phyloP scores from a whole-genome alignment of 306 rosid genomes.

The Begonia peltatifolia region DNA sequence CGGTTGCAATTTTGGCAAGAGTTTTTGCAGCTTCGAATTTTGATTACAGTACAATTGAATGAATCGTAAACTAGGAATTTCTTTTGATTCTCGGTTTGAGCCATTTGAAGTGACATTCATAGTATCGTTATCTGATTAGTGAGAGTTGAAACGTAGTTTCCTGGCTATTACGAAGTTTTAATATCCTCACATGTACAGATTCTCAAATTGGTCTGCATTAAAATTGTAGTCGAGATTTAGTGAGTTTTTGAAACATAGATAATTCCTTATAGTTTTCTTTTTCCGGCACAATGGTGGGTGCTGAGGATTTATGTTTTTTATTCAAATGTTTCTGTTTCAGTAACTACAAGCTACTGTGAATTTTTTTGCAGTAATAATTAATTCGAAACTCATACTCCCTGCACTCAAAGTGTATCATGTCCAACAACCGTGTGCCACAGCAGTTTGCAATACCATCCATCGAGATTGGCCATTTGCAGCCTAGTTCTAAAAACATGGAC shows the following conservation, averaged over 20 bases:
- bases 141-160: too few species aligned
- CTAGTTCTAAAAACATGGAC: conserved; percentile 31
- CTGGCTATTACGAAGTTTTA: too few species aligned
- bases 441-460: conserved; percentile 24
- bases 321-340: background rate
- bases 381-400: conserved; percentile 1
- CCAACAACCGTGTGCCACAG: conserved; percentile 48
- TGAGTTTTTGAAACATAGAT: background rate
- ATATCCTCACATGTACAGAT: too few species aligned
- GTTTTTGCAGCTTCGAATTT: too few species aligned
- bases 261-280: background rate
- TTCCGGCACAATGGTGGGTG: background rate
- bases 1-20: too few species aligned
- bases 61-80: too few species aligned
- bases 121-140: too few species aligned
- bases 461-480: conserved; percentile 54
- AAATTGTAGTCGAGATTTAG: too few species aligned
- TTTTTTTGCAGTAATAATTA: background rate
- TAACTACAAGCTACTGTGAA: background rate
- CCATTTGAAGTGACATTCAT: too few species aligned
- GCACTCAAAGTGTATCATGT: conserved; percentile 26
- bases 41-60: too few species aligned
- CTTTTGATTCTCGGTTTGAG: too few species aligned
- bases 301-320: background rate
- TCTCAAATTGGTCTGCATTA: too few species aligned